These are phyloP conservation scores for Kwoniella pini DNA, from an alignment of 768 basidiomycete species.

Conservation along the genomic window DNA sequence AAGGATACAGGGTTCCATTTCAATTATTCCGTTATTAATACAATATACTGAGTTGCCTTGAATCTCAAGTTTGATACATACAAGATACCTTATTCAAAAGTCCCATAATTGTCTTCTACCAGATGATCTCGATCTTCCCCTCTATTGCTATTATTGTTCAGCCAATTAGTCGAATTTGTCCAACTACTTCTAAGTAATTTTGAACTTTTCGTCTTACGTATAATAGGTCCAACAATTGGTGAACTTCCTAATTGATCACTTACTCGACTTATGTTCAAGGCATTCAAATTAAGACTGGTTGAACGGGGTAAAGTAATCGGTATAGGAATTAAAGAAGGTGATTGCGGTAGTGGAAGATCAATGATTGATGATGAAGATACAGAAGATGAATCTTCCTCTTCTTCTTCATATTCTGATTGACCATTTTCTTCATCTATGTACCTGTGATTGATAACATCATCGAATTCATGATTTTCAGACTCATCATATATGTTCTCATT, in stretches of 20 bases:
- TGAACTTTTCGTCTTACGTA: conserved; percentile 32
- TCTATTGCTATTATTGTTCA: too few relatives aligned
- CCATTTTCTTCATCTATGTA: background rate
- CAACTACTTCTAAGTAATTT: conserved; percentile 19
- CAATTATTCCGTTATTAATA: too few relatives aligned
- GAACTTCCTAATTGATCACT: background rate
- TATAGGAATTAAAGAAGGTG: conserved; percentile 30
- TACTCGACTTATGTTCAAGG: background rate
- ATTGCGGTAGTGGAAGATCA: conserved; percentile 38
- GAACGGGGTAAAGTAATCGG: background rate
- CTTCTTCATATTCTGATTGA: conserved; percentile 4
- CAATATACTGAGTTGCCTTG: too few relatives aligned
- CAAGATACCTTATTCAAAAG: too few relatives aligned
- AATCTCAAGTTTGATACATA: too few relatives aligned
- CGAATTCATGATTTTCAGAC: background rate
- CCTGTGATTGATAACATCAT: background rate
- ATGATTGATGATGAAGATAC: conserved; percentile 43
- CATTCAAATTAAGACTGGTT: conserved; percentile 25
- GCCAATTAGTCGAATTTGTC: background rate
- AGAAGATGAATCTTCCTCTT: conserved; percentile 18
- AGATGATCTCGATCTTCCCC: too few relatives aligned
- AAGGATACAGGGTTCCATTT: too few relatives aligned
- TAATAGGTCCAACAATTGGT: conserved; percentile 24
- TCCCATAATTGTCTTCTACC: too few relatives aligned
- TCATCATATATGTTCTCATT: background rate